Evolutionary conservation across 116 monocot genomes (phyloP).

Genomic region (Zostera marina): DNA sequence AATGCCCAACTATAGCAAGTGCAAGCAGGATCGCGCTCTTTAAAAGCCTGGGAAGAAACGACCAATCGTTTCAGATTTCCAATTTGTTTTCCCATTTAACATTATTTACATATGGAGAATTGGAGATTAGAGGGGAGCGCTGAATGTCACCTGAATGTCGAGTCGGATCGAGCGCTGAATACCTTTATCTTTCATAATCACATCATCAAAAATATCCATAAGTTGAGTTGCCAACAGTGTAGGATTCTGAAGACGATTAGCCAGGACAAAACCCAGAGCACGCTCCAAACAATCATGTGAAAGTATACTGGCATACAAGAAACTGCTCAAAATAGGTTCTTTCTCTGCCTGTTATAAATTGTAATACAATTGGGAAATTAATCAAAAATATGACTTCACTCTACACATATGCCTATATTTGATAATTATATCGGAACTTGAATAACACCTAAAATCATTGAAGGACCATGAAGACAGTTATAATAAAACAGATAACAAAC

Average conservation of each 20-base stretch:
- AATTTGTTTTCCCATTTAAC: not conserved
- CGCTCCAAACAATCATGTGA: constrained; percentile 77
- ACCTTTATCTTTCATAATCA: constrained; percentile 54
- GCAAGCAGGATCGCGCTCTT: constrained; percentile 78
- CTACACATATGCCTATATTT: no score
- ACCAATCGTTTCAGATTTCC: not conserved
- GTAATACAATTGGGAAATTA: not conserved
- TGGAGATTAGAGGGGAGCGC: no score
- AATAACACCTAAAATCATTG: no score
- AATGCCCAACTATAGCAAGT: constrained; percentile 72
- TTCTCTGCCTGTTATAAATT: constrained; percentile 61
- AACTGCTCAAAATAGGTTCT: constrained; percentile 85
- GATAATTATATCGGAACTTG: no score
- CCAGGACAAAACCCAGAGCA: constrained; percentile 68
- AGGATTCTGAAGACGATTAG: constrained; percentile 74
- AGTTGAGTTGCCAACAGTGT: constrained; percentile 64
- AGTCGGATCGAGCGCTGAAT: constrained; percentile 62
- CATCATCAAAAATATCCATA: constrained; percentile 77
- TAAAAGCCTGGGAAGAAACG: constrained; percentile 40
- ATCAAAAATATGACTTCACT: no score
- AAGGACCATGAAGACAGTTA: no score
- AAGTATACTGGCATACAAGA: constrained; percentile 72
- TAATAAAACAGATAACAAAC: not conserved
- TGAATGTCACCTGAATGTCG: constrained; percentile 57
- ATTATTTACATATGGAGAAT: no score